Base-by-base conservation (phyloP, 192 early-diverging fungal genomes). In the Coemansia sp. region DNA sequence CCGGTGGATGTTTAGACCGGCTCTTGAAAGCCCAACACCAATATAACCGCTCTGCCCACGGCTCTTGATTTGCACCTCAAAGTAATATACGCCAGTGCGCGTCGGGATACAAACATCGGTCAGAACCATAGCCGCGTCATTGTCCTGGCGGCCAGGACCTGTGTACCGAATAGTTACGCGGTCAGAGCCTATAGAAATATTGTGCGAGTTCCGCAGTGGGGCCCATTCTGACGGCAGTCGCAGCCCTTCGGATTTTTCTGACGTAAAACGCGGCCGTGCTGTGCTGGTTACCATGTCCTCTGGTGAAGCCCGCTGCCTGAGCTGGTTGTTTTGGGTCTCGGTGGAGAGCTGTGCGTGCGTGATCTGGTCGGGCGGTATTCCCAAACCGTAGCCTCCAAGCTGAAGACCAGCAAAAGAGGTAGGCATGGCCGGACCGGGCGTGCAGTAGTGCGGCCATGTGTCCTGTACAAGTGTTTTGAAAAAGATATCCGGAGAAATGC, bases 1-100 rank as follows among this genome's bases (percentile, higher is more conserved):
- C 60, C 94, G 82, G 30, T 85, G 76, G 49, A 89, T 46, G 13
- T 67, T 48, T 7, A 90, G 85, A 8, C 56, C 68, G 13, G 75
- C 42, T n/a, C 69, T 82, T 48, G 87, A 87, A 33, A 97, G 84
- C n/a, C 97, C 97, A 43, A 98, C 83, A 8, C 93, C 95, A 71
- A 98, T 96, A 61, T 89, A 95, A 49, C 96, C 97, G 69, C 92
- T 86, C 33, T 87, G 74, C 31, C 96, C 97, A 75, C 96, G 94
- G 73, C 84, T 88, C 35, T 93, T 84, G 63, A 99, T 84, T 7
- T 80, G 57, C 10, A 94, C 85, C 70, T 99, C 97, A 68, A 84
- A 99, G 75, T 99, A 99, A 65, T 90, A 99, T 7, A 97, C 79
- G 16, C 94, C 94, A 64, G 89, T 88, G 58, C 93, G 89, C 9